These are phyloP conservation scores for Aspergillus sclerotiicarbonarius DNA, from an alignment of 495 filamentous ascomycete species.

Conservation along the genomic window DNA sequence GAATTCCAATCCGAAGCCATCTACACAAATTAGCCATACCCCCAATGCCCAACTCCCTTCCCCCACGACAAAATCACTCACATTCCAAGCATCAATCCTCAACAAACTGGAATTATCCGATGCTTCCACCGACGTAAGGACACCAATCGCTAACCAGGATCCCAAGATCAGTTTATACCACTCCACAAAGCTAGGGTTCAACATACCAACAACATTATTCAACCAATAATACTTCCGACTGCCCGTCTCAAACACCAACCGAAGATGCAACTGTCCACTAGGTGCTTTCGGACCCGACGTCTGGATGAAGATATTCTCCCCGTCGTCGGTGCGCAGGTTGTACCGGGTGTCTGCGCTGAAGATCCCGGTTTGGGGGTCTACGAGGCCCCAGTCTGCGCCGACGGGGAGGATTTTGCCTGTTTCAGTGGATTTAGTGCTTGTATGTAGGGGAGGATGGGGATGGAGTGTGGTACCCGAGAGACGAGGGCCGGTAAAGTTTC, in stretches of 20 bases:
- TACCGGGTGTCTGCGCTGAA: slow-evolving; percentile 36
- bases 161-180: too few species aligned
- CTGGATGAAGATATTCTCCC: slow-evolving; percentile 27
- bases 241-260: slow-evolving; percentile 28
- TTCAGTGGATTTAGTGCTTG: neutral
- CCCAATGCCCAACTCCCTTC: too few species aligned
- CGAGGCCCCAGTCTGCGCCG: slow-evolving; percentile 33
- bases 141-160: neutral
- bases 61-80: slow-evolving; percentile 16
- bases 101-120: slow-evolving; percentile 13
- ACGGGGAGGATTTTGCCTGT: slow-evolving; percentile 29
- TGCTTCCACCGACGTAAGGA: slow-evolving; percentile 16
- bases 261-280: slow-evolving; percentile 27
- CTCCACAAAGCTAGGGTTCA: neutral
- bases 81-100: slow-evolving; percentile 35
- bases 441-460: neutral
- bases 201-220: slow-evolving; percentile 36
- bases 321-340: slow-evolving; percentile 32
- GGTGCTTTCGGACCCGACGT: slow-evolving; percentile 26
- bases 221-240: slow-evolving; percentile 34
- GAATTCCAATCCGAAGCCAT: slow-evolving; percentile 5
- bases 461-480: slow-evolving; percentile 18
- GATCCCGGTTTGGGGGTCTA: slow-evolving; percentile 27
- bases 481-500: slow-evolving; percentile 32
- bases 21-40: neutral